Evolutionary conservation across 2,329 filamentous ascomycete genomes (phyloP), one percentile per base, ranked within the genome.

Genomic region (Aureobasidium sp.): DNA sequence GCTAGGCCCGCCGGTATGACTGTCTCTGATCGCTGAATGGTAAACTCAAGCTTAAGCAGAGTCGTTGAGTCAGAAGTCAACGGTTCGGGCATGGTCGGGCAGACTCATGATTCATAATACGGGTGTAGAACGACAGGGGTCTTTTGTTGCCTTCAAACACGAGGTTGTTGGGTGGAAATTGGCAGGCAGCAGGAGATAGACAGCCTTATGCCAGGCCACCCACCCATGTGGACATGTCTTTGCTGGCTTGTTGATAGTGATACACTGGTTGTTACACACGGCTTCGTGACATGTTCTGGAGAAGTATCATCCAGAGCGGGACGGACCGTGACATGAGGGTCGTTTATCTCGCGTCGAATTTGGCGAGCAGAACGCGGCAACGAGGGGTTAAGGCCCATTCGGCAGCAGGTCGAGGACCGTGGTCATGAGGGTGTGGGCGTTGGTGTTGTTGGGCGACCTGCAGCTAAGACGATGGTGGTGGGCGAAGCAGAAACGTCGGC

Each of bases 41-140:
- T 59, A 36, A 59, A 50, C 30, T 41, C 45, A 34, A 49, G 57
- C 57, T 59, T 59, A 50, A 49, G 57, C 57, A 50, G n/a, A 41
- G 37, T 8, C 45, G 57, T 59, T 59, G 57, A 59, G 32, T 59
- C 57, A 27, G 27, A 49, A 3, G 25, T 2, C 27, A 37, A 29
- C n/a, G 29, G 14, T 58, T 48, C 41, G 42, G 53, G 27, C 13
- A 58, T 37, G 41, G 21, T 47, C 42, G 32, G 42, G 30, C 54
- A 34, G 29, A 34, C 16, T 48, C 54, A 48, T 37, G 42, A 48
- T 47, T 58, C 54, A 39, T 30, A 7, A 6, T 30, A 47, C 54
- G 25, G 11, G 14, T 29, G 41, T 44, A 32, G 11, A 42, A 16
- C 25, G 53, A 57, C 50, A 54, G 50, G 50, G 41, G 53, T 45